Conservation (phyloP, 768 basidiomycete species). For the Trametes meyenii region DNA sequence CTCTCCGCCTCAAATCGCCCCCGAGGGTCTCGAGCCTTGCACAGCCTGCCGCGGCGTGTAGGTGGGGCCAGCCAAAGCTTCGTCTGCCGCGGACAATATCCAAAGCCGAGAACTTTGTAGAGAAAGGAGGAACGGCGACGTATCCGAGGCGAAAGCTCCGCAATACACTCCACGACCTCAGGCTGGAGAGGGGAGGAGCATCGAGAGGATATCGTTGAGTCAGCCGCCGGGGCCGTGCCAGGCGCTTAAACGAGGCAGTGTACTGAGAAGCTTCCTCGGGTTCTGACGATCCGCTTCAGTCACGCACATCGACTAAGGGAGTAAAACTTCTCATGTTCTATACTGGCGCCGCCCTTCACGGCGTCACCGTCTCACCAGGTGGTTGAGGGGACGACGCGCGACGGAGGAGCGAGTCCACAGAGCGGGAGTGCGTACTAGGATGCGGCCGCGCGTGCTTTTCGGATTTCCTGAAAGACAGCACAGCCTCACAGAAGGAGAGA, state of each 20-base stretch:
- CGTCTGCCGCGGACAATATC: too few relatives aligned
- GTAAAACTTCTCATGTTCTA: neutral
- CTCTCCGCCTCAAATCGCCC: neutral
- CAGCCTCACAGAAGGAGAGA: slow-evolving; percentile 1
- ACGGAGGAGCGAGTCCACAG: neutral
- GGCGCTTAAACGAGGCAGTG: slow-evolving; percentile 15
- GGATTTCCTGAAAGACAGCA: neutral
- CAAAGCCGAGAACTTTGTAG: too few relatives aligned
- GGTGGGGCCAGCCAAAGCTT: neutral
- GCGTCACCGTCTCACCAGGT: neutral
- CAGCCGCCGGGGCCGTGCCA: neutral
- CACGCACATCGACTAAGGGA: neutral
- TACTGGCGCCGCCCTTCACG: neutral
- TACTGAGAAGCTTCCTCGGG: slow-evolving; percentile 11
- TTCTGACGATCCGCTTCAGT: slow-evolving; percentile 17
- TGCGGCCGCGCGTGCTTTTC: neutral
- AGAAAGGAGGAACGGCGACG: too few relatives aligned
- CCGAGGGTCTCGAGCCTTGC: neutral
- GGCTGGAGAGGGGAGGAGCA: neutral
- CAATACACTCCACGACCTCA: neutral
- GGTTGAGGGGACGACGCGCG: neutral
- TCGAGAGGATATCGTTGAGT: neutral
- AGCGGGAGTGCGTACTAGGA: neutral
- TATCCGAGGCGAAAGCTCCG: neutral
- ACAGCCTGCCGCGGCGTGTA: slow-evolving; percentile 7